Base-by-base conservation (phyloP, 2,329 filamentous ascomycete species). In the Grosmannia clavigera region DNA sequence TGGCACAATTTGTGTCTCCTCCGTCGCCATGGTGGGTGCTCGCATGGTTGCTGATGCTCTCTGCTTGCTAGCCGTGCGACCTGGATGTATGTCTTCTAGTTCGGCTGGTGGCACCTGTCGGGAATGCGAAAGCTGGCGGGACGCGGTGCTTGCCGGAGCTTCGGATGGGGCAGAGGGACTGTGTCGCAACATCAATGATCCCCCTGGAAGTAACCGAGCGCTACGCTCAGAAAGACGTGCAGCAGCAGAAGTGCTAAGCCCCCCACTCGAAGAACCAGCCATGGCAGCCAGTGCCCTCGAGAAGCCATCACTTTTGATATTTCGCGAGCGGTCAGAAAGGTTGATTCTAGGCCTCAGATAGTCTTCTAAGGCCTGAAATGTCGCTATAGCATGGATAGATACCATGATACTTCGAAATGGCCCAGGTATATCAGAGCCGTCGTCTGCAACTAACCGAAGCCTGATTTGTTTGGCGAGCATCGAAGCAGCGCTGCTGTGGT, bases 381-480 rank as follows among this genome's bases (percentile, higher is more conserved):
- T 97, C 2, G 94, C 92, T 68, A 99, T 97, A 19, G 94, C 94
- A 71, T 99, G 94, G 61, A 99, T 99, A 0, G 91, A 95, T 1
- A 99, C 94, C 87, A 96, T 96, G 64, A 99, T 95, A 66, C 92
- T 96, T 27, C 89, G 83, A 70, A 95, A 97, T 0, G 87, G 80
- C 43, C 85, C 81, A 22, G 94, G 94, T 62, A 99, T 94, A 56
- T 94, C 89, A 0, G 91, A 92, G 55, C 92, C 87, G 1, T 95
- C 92, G 65, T 95, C 92, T 1, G 94, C 92, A 46, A 92, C 82
- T 40, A 99, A 79, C 66, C 90, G 92, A 53, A 99, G 81, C 40
- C 92, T 84, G 40, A 99, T 86, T 69, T 99, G 94, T 71, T 97
- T 97, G 5, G 91, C 92, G 6, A 99, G 80, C 92, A 99, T 96